A percentile compares a stretch with the other conserved stretches of the same genome.
Conservation (phyloP, 768 basidiomycete genomes). For the Daedaleopsis nitida region DNA sequence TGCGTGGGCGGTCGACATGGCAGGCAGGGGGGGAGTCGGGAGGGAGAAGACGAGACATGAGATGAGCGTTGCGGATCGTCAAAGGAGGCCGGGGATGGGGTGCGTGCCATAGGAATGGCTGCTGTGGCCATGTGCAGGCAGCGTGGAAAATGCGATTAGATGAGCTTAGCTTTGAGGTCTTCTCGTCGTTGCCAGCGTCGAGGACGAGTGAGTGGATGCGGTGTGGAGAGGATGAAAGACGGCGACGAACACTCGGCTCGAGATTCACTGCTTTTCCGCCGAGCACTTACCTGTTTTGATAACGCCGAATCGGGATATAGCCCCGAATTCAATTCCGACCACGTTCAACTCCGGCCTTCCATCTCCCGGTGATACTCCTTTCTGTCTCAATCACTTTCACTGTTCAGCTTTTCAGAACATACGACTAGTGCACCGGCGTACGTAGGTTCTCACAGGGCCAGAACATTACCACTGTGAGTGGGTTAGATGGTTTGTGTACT, state of each 20-base stretch:
- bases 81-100: conserved; percentile 8
- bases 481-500: too few relatives aligned
- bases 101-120: conserved; percentile 8
- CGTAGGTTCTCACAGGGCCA: too few relatives aligned
- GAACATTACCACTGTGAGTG: too few relatives aligned
- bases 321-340: too few relatives aligned
- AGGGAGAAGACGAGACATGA: conserved; percentile 9
- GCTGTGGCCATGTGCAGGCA: conserved; percentile 8
- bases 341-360: too few relatives aligned
- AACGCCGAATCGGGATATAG: too few relatives aligned
- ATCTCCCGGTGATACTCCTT: too few relatives aligned
- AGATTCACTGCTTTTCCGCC: too few relatives aligned
- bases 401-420: too few relatives aligned
- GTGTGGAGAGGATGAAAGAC: background rate
- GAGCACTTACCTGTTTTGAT: too few relatives aligned
- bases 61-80: conserved; percentile 10
- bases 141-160: background rate
- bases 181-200: conserved; percentile 17
- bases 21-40: conserved; percentile 7
- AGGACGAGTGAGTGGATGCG: conserved; percentile 6
- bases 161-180: background rate
- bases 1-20: background rate
- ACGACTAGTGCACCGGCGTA: too few relatives aligned
- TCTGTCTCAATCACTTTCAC: too few relatives aligned
- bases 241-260: background rate